These are phyloP conservation scores for Paecilomyces fulvus DNA, from an alignment of 2,329 filamentous ascomycete species.

Conservation along the genomic window DNA sequence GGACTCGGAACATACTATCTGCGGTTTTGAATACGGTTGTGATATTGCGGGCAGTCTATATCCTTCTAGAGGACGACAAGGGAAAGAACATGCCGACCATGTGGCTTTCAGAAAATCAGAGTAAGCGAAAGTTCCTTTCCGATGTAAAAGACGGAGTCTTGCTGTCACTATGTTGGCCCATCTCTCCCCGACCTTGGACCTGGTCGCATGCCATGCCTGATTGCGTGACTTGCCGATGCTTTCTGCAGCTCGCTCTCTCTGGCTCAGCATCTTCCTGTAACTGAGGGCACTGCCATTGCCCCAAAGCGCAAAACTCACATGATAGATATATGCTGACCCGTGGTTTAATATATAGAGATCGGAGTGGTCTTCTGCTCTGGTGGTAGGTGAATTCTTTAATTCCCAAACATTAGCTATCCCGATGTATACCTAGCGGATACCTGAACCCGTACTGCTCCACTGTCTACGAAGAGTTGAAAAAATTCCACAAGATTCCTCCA, in stretches of 20 bases:
- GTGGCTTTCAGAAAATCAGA: constrained; percentile 95
- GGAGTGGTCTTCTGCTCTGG: constrained; percentile 97
- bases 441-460: neutral
- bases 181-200: neutral
- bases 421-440: neutral
- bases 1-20: neutral
- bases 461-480: neutral
- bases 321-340: constrained; percentile 12
- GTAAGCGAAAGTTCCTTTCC: constrained; percentile 47
- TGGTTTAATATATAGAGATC: constrained; percentile 57
- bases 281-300: neutral
- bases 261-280: neutral
- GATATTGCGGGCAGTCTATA: neutral
- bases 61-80: neutral
- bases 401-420: neutral
- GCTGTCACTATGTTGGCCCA: neutral
- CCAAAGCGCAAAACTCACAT: neutral
- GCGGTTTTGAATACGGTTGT: neutral
- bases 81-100: constrained; percentile 65
- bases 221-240: neutral
- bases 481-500: constrained; percentile 5
- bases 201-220: neutral
- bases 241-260: neutral
- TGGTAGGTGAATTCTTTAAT: constrained; percentile 54
- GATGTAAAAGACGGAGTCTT: neutral